A percentile compares a stretch with the other conserved stretches of the same genome.
These are phyloP conservation scores for Leccinum subrobustum DNA, from an alignment of 1,284 basidiomycete species.

Conservation along the genomic window DNA sequence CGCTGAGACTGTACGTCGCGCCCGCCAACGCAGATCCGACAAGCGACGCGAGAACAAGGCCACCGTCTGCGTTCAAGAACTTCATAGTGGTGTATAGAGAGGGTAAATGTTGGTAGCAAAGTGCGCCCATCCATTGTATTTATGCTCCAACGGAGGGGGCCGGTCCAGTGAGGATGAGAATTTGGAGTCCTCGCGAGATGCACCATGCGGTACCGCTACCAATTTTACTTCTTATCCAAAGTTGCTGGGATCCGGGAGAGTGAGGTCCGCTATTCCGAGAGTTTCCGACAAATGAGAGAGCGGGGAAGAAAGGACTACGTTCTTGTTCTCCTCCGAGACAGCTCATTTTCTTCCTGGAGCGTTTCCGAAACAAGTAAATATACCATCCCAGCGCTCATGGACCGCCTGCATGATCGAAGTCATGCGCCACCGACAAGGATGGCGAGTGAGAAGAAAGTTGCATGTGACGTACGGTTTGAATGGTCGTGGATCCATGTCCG, in stretches of 20 bases:
- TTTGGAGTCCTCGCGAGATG: background rate
- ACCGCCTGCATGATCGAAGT: background rate
- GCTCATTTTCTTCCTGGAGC: background rate
- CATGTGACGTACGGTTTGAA: slow-evolving; percentile 6
- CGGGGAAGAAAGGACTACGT: background rate
- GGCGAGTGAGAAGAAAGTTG: background rate
- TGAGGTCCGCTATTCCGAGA: background rate
- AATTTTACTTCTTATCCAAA: background rate
- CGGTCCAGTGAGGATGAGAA: background rate
- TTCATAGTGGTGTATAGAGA: slow-evolving; percentile 17
- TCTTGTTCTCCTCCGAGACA: background rate
- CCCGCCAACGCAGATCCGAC: slow-evolving; percentile 27
- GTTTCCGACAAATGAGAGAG: background rate
- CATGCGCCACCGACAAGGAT: background rate
- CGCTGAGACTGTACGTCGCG: slow-evolving; percentile 37
- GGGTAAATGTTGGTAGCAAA: background rate
- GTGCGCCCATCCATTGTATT: slow-evolving; percentile 10
- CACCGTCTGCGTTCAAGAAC: background rate
- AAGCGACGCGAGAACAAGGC: slow-evolving; percentile 19
- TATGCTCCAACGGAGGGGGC: slow-evolving; percentile 3
- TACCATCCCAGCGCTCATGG: background rate
- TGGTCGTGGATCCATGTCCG: background rate
- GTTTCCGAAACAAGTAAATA: background rate
- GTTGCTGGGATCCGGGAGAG: background rate
- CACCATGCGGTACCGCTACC: background rate